Evolutionary conservation across 768 basidiomycete species (phyloP).

Genomic region (Leccinum longicurvipes): DNA sequence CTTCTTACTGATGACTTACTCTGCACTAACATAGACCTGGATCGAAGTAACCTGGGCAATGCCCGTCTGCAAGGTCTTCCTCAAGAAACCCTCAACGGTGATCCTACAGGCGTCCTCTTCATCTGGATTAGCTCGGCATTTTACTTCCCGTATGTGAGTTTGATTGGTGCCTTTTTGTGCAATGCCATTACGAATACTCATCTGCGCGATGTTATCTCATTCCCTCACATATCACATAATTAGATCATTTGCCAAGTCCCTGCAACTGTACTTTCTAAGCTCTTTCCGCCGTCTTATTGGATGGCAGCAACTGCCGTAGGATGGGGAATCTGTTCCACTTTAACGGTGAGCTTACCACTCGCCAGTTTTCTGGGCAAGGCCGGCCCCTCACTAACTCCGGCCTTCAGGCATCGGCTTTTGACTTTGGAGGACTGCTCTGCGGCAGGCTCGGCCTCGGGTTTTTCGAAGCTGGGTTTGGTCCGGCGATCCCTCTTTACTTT

Average conservation of each 20-base stretch:
- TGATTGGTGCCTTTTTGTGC: background rate
- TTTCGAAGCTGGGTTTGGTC: conserved; percentile 77
- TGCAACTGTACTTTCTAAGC: conserved; percentile 61
- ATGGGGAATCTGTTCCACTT: conserved; percentile 73
- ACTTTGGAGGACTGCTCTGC: conserved; percentile 55
- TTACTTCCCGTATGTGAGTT: conserved; percentile 72
- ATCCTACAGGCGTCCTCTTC: conserved; percentile 60
- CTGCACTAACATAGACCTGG: conserved; percentile 40
- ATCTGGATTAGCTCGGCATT: conserved; percentile 77
- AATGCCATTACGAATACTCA: background rate
- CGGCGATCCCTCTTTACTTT: conserved; percentile 74
- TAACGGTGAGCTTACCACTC: conserved; percentile 48
- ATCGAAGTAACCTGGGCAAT: conserved; percentile 76
- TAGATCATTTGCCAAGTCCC: conserved; percentile 73
- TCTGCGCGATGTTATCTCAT: background rate
- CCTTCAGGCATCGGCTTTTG: conserved; percentile 58
- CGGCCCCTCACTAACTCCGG: background rate
- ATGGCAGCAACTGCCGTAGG: conserved; percentile 62
- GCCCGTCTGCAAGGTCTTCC: conserved; percentile 75
- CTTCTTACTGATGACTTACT: conserved; percentile 1
- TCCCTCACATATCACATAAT: background rate
- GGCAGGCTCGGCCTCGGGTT: conserved; percentile 64
- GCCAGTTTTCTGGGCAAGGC: background rate
- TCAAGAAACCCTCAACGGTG: conserved; percentile 61
- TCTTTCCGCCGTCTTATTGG: conserved; percentile 66